phyloP scores from a whole-genome alignment of 2,329 filamentous ascomycete genomes.

The Myriosclerotinia duriaeana region DNA sequence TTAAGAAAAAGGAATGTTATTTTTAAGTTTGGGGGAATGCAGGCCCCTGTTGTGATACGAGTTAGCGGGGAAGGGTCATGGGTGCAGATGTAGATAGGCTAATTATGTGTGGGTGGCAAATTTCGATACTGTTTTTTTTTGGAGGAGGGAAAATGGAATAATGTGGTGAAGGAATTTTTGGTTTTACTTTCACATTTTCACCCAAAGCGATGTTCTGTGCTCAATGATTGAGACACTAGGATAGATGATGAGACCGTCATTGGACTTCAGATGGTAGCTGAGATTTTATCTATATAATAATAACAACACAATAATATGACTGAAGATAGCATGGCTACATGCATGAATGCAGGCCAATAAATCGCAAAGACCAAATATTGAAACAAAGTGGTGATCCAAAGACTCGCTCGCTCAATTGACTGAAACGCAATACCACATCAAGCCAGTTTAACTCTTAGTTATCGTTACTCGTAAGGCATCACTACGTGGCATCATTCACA shows the following conservation, averaged over 20 bases:
- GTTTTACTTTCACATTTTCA: not conserved
- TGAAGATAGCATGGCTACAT: not conserved
- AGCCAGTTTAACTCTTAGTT: not conserved
- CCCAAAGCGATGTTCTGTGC: not conserved
- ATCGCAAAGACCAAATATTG: not conserved
- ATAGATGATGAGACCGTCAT: not conserved
- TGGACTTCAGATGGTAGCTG: not conserved
- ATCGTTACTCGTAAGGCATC: conserved; percentile 7
- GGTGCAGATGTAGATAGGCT: not conserved
- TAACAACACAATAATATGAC: not conserved
- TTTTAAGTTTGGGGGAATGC: not conserved
- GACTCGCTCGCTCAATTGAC: conserved; percentile 2
- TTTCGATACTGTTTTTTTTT: not conserved
- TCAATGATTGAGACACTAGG: not conserved
- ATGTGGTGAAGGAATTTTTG: not conserved
- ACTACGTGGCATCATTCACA: not conserved
- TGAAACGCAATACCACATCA: not conserved
- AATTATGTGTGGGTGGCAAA: not conserved
- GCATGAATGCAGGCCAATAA: not conserved
- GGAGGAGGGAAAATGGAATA: not conserved
- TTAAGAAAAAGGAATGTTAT: not conserved
- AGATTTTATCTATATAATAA: not conserved
- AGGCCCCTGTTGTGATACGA: not conserved
- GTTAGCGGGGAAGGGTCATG: not conserved
- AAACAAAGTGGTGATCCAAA: not conserved